A percentile compares a stretch with the other conserved stretches of the same genome.
phyloP scores from a whole-genome alignment of 805 yeast species.

The Scheffersomyces coipomensis region DNA sequence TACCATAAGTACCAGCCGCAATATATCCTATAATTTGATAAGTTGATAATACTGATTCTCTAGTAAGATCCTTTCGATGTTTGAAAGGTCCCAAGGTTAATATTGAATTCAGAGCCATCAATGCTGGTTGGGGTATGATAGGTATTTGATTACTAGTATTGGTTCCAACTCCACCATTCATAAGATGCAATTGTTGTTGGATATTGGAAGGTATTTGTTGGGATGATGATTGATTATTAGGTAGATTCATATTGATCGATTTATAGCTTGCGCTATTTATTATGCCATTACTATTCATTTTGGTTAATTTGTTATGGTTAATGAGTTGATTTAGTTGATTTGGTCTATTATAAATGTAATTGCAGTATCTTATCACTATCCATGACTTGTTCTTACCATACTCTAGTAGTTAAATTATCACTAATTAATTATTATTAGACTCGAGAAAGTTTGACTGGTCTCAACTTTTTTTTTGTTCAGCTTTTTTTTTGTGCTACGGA shows the following conservation, averaged over 20 bases:
- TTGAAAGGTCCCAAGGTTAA: conserved; percentile 44
- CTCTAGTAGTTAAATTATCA: no score
- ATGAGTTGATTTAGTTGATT: no score
- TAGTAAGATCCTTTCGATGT: conserved; percentile 55
- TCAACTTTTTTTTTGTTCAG: no score
- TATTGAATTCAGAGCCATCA: conserved; percentile 40
- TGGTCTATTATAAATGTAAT: no score
- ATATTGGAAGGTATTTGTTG: background rate
- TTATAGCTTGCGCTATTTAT: conserved; percentile 2
- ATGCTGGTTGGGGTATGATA: conserved; percentile 34
- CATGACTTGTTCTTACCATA: no score
- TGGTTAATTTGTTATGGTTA: background rate
- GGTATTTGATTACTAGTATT: conserved; percentile 4
- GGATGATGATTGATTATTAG: background rate
- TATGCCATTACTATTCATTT: conserved; percentile 1
- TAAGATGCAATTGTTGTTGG: background rate
- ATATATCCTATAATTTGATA: conserved; percentile 92
- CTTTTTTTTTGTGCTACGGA: no score
- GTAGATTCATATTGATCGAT: background rate
- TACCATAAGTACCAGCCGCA: conserved; percentile 98
- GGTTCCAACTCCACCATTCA: background rate
- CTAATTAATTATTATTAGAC: no score
- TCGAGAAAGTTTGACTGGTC: no score
- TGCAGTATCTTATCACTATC: no score
- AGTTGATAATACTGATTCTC: conserved; percentile 76